phyloP scores from a whole-genome alignment of 345 rosid genomes.

The Syzygium aqueum region DNA sequence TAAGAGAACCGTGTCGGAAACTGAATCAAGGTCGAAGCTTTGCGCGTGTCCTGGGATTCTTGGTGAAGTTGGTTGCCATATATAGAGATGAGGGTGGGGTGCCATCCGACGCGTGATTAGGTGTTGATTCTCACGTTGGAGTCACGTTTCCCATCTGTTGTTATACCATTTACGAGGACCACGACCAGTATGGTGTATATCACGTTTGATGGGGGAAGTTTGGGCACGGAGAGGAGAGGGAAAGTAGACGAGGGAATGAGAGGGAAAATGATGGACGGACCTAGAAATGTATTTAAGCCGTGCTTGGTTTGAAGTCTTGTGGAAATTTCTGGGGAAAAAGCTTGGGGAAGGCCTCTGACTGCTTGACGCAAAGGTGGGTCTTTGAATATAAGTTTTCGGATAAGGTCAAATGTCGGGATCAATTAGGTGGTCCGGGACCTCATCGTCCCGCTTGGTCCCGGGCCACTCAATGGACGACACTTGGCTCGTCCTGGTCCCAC shows the following conservation, averaged over 20 bases:
- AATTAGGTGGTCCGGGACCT: no score
- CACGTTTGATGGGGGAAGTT: background rate
- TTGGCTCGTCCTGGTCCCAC: no score
- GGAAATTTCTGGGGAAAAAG: background rate
- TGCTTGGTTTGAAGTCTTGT: accelerated
- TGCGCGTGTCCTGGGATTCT: background rate
- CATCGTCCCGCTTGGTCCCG: no score
- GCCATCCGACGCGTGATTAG: background rate
- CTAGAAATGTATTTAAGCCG: accelerated
- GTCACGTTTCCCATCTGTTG: background rate
- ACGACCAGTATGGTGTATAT: background rate
- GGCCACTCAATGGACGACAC: no score
- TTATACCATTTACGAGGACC: background rate
- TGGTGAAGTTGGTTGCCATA: background rate
- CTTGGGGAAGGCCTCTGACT: background rate
- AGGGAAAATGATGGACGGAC: background rate
- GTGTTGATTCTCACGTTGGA: background rate
- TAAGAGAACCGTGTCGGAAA: accelerated
- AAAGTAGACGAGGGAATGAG: background rate
- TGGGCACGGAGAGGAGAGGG: background rate
- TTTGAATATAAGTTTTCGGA: accelerated
- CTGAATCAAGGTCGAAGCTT: background rate
- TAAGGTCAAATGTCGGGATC: accelerated
- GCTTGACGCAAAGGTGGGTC: background rate
- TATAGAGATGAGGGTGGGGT: accelerated